These are phyloP conservation scores for Obelidium mucronatum DNA, from an alignment of 192 early-diverging fungal species.

Conservation along the genomic window DNA sequence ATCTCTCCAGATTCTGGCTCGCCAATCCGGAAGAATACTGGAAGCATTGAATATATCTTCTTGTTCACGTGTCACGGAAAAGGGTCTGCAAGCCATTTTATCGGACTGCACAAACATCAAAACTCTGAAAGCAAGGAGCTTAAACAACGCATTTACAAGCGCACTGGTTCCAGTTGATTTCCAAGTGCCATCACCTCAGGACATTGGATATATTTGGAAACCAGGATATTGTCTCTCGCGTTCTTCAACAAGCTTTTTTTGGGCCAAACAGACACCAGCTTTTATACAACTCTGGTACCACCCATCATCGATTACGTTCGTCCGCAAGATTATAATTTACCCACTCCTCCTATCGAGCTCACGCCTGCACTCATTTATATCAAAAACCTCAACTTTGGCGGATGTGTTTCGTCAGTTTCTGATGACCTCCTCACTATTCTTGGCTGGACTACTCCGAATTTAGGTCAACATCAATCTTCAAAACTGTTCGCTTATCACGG, in stretches of 20 bases:
- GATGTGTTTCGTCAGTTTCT: not conserved
- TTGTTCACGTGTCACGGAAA: not conserved
- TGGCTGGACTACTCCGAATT: conserved; percentile 5
- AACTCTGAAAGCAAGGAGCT: too few species aligned
- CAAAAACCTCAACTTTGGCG: not conserved
- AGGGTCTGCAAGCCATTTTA: not conserved
- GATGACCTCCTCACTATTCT: conserved; percentile 9
- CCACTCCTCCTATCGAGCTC: not conserved
- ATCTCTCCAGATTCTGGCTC: not conserved
- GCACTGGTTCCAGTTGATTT: not conserved
- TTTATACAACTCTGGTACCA: not conserved
- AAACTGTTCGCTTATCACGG: not conserved
- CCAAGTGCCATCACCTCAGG: not conserved
- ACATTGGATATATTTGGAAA: not conserved
- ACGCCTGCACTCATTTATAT: not conserved
- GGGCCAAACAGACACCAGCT: not conserved
- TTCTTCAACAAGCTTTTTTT: not conserved
- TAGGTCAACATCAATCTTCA: not conserved
- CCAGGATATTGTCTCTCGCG: not conserved
- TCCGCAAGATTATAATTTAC: conserved; percentile 2
- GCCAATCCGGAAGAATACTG: not conserved
- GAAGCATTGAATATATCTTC: not conserved
- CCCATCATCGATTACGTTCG: not conserved
- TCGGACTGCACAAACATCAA: not conserved
- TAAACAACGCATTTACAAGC: not conserved